phyloP scores from a whole-genome alignment of 768 basidiomycete species.

The Xerocomus brunneocitrinus region DNA sequence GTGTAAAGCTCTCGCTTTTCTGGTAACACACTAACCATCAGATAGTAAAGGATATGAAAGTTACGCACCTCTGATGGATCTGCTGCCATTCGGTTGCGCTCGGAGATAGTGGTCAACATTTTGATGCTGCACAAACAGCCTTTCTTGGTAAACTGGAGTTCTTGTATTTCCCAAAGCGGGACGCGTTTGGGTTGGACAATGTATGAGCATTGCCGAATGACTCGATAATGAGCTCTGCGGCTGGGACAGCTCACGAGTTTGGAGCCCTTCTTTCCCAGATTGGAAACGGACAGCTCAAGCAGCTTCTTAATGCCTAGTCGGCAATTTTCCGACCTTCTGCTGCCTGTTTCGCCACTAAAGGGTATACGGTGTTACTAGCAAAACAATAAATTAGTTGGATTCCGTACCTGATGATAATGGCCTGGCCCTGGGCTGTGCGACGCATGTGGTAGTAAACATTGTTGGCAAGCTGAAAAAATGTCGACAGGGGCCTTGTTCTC shows the following conservation, averaged over 20 bases:
- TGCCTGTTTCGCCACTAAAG: conserved; percentile 82
- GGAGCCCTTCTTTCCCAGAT: conserved; percentile 88
- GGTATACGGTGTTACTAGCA: not conserved
- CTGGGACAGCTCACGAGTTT: conserved; percentile 67
- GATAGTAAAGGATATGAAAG: too few relatives aligned
- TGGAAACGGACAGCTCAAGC: conserved; percentile 81
- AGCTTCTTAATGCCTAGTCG: conserved; percentile 86
- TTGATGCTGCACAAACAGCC: conserved; percentile 87
- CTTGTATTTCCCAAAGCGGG: conserved; percentile 96
- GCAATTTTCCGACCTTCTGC: conserved; percentile 86
- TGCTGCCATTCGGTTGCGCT: conserved; percentile 82
- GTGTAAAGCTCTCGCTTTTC: too few relatives aligned
- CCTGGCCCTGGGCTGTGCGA: conserved; percentile 89
- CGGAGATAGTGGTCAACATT: conserved; percentile 92
- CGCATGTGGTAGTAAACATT: conserved; percentile 96
- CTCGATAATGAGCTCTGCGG: conserved; percentile 16
- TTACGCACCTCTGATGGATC: conserved; percentile 26
- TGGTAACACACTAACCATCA: too few relatives aligned
- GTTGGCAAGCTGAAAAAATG: conserved; percentile 83
- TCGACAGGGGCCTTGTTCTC: conserved; percentile 70
- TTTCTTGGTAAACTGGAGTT: conserved; percentile 92
- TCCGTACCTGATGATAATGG: conserved; percentile 77
- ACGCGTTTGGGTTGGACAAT: conserved; percentile 90
- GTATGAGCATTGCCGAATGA: conserved; percentile 91
- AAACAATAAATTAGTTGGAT: not conserved